phyloP scores from a whole-genome alignment of 805 yeast species.

The Yarrowia sp. region DNA sequence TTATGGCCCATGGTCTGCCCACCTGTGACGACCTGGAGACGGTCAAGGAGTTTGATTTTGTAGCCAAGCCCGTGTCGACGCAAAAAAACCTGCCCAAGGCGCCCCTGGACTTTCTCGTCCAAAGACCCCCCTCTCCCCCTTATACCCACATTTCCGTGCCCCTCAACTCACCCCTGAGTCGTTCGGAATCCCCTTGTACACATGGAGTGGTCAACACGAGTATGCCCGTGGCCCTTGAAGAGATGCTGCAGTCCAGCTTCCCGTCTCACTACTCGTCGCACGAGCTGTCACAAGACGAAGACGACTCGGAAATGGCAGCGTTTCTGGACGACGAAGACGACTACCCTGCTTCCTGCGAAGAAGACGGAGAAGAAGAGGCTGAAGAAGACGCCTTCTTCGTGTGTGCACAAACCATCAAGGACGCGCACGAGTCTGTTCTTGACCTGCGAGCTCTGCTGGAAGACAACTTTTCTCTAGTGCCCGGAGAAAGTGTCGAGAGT shows the following conservation, averaged over 20 bases:
- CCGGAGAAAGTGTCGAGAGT: constrained; percentile 5
- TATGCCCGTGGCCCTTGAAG: background rate
- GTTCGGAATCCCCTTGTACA: background rate
- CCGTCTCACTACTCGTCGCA: no score
- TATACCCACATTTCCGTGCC: background rate
- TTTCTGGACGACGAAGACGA: constrained; percentile 5
- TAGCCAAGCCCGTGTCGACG: background rate
- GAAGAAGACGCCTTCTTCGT: background rate
- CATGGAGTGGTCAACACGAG: background rate
- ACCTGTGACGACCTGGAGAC: constrained; percentile 2
- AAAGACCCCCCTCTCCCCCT: constrained; percentile 11
- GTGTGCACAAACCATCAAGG: background rate
- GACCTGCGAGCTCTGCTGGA: background rate
- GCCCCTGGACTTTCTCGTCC: background rate
- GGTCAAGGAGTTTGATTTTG: background rate
- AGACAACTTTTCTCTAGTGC: background rate
- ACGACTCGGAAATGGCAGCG: background rate
- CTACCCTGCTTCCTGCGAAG: constrained; percentile 7
- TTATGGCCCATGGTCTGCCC: background rate
- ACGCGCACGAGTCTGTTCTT: background rate
- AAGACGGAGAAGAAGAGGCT: background rate
- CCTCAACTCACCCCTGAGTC: background rate
- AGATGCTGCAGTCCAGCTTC: background rate
- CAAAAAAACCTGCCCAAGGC: constrained; percentile 4
- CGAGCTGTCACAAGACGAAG: background rate